Base-by-base conservation (phyloP, 176 grass and related monocot species). In the barley (Hordeum vulgare) region DNA sequence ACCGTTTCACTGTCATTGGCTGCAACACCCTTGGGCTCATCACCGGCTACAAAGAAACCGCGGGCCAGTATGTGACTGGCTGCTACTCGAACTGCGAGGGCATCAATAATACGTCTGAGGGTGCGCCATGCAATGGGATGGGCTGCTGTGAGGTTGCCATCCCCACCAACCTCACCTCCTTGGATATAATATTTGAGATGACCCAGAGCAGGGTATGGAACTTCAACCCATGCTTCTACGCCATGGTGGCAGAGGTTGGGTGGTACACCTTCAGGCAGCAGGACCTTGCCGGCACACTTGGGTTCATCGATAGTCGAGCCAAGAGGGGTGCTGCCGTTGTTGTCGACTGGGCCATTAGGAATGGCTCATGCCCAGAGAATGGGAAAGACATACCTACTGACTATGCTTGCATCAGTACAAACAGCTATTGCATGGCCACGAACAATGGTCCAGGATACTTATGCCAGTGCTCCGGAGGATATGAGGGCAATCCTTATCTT, bases 371-470 rank as follows among this genome's bases (percentile, higher is more conserved):
- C 37, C 71, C 71, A 21, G 0, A 28, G 25, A 28, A 74, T 44
- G 72, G 27, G 45, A 54, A 75, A 1, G 27, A n/a, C 24, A 49
- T 6, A 6, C 28, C 21, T 20, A 47, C 21, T 7, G 33, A 18
- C 7, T 81, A 75, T 6, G 67, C 36, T 12, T 70, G 67, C 37
- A 41, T 70, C n/a, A 70, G 67, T 70, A 3, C 3, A 27, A 64
- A 80, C 67, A 80, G 76, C 28, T n/a, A 40, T 21, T 86, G 84
- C 39, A 8, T 20, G 40, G 6, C 40, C 1, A 5, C 84, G 0
- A 64, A 8, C 76, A 86, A 61, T 54, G 84, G 84, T 56, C 39
- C 20, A 0, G 76, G 84, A 11, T 80, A 86, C 69, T 1, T 74
- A 6, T 86, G 84, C 12, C 58, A 21, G 2, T 86, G 84, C 21